A percentile compares a stretch with the other conserved stretches of the same genome.
These are phyloP conservation scores for Themeda triandra DNA, from an alignment of 176 grass and related monocot genomes.

Conservation along the genomic window DNA sequence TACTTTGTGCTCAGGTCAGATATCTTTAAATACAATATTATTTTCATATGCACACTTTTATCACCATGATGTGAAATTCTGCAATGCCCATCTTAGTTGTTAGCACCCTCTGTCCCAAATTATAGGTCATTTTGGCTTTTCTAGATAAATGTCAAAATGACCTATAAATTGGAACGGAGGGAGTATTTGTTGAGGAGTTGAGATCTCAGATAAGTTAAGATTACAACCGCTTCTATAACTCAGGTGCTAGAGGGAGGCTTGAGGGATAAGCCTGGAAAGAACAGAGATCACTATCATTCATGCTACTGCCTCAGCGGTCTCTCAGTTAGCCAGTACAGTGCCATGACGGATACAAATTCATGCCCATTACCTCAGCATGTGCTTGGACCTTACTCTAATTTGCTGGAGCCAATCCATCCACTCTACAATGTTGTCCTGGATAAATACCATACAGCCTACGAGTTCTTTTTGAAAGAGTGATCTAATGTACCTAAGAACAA, in stretches of 20 bases:
- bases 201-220: background rate
- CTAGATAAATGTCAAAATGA: background rate
- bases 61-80: background rate
- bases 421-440: slow-evolving; percentile 77
- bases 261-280: slow-evolving; percentile 93
- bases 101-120: background rate
- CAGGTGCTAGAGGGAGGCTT: slow-evolving; percentile 89
- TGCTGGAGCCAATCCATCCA: slow-evolving; percentile 74
- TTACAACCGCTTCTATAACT: background rate
- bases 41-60: background rate
- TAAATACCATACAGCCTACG: slow-evolving; percentile 54
- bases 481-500: background rate
- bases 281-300: slow-evolving; percentile 79
- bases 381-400: slow-evolving; percentile 86
- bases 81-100: background rate
- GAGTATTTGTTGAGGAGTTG: background rate
- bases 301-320: slow-evolving; percentile 96
- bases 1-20: slow-evolving; percentile 84
- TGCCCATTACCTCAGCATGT: slow-evolving; percentile 56
- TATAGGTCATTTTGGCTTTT: background rate
- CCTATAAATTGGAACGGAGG: background rate
- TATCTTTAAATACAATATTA: background rate
- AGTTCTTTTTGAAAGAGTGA: slow-evolving; percentile 65
- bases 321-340: slow-evolving; percentile 70
- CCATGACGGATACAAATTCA: slow-evolving; percentile 33